Evolutionary conservation across 768 basidiomycete genomes (phyloP), one percentile per base, ranked within the genome.

Genomic region (Lactarius sp.): DNA sequence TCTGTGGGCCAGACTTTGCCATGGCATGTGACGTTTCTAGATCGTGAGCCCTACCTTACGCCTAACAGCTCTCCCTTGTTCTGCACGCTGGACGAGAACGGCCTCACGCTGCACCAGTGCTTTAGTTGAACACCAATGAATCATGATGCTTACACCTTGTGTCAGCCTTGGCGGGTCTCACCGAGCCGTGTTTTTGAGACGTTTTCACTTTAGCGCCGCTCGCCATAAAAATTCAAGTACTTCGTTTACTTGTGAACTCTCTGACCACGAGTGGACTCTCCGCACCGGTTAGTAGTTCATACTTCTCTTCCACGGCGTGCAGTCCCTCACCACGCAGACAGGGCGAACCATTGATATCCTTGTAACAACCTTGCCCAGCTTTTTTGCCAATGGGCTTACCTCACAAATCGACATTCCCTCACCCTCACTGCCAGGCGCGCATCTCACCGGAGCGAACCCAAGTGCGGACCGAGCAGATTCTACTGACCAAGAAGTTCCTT

Each of bases 211-310:
- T n/a, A 36, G 31, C n/a, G 13, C 20, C 6, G 12, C 14, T 34
- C 42, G 34, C n/a, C 33, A 7, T 36, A 57, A 47, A 31, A 14
- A 44, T 46, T 14, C 33, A 12, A 46, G 18, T 14, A 7, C 27
- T 47, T 33, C 13, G 5, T 34, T 34, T 13, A 47, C 42, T 34
- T 20, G 20, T 36, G 56, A n/a, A 10, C 42, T 90, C 8, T 81
- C 87, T 1, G 90, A 92, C 71, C 77, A 79, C 7, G 90, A 92
- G 68, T 92, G 89, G 89, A 83, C 89, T 70, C 79, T 90, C 55
- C 84, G 87, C 31, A 88, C 87, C 69, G 88, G 90, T 86, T 62
- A 42, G 74, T 63, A 37, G 74, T 46, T 37, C 31, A 22, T n/a
- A 9, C 31, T 7, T 12, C 37, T 27, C 64, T 57, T 27, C 60